These are phyloP conservation scores for Reutealis trisperma DNA, from an alignment of 345 rosid genomes.

Conservation along the genomic window DNA sequence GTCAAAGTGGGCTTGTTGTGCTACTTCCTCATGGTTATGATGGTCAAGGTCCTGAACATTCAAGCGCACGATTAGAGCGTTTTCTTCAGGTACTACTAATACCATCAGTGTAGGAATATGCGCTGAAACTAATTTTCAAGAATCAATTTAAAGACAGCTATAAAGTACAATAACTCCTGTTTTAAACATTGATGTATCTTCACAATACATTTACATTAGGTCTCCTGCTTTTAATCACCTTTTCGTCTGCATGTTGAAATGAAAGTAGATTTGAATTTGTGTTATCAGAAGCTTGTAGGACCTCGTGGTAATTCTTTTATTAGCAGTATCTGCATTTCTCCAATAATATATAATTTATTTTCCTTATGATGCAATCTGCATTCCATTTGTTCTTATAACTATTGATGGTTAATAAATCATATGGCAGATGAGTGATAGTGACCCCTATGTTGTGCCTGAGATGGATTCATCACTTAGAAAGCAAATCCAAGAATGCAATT, in stretches of 20 bases:
- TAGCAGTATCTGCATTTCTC: no score
- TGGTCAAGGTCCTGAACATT: conserved; percentile 92
- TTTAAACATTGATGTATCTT: no score
- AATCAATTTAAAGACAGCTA: not conserved
- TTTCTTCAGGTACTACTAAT: conserved; percentile 59
- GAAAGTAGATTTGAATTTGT: no score
- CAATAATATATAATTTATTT: no score
- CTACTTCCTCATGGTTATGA: conserved; percentile 86
- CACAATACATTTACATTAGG: no score
- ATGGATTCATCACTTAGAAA: conserved; percentile 76
- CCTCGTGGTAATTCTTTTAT: no score
- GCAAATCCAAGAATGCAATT: conserved; percentile 84
- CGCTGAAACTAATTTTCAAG: not conserved
- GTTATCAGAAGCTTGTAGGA: no score
- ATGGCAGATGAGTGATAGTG: conserved; percentile 76
- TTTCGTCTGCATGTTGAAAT: no score
- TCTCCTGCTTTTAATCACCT: no score
- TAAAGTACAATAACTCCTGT: no score
- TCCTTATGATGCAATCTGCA: not conserved
- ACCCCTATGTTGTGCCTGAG: conserved; percentile 73
- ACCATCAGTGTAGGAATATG: not conserved
- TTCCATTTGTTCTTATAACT: not conserved
- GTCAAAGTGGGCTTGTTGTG: conserved; percentile 78
- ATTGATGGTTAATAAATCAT: not conserved
- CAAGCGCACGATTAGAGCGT: conserved; percentile 78